phyloP scores from a whole-genome alignment of 208 protist species.

The Polymyxa betae region DNA sequence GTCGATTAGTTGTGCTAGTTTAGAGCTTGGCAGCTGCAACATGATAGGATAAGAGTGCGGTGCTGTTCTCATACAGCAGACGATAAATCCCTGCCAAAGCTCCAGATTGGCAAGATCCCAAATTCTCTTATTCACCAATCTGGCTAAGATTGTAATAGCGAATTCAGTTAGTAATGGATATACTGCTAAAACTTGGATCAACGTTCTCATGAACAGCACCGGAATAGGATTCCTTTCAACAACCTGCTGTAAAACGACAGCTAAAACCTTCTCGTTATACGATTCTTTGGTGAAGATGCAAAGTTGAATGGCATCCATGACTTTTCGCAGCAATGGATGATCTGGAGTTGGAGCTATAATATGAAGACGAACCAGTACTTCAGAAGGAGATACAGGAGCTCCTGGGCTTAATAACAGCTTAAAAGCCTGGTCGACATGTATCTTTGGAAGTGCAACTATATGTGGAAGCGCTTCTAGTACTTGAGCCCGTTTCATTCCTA shows the following conservation, averaged over 20 bases:
- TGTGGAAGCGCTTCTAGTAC: constrained; percentile 25
- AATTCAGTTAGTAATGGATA: constrained; percentile 37
- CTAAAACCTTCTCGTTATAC: constrained; percentile 41
- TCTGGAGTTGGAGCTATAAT: constrained; percentile 15
- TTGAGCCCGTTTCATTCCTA: neutral
- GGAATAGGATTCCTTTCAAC: constrained; percentile 21
- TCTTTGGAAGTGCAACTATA: neutral
- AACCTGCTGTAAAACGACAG: constrained; percentile 46
- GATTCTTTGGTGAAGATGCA: neutral
- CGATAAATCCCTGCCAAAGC: constrained; percentile 29
- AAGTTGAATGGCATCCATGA: constrained; percentile 34
- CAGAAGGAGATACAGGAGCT: constrained; percentile 15
- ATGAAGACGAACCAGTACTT: constrained; percentile 31
- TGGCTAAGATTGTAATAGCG: constrained; percentile 37
- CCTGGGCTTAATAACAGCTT: neutral
- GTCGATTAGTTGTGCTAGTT: constrained; percentile 24
- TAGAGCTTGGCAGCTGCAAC: constrained; percentile 37
- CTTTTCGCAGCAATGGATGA: constrained; percentile 19
- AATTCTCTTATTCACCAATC: constrained; percentile 26
- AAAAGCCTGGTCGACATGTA: constrained; percentile 6
- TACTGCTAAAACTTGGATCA: constrained; percentile 23
- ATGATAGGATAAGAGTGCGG: constrained; percentile 21
- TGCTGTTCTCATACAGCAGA: constrained; percentile 2
- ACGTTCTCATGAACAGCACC: constrained; percentile 37
- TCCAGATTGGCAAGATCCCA: neutral